Evolutionary conservation across 805 yeast genomes (phyloP).

Genomic region (Barnettozyma pratensis): DNA sequence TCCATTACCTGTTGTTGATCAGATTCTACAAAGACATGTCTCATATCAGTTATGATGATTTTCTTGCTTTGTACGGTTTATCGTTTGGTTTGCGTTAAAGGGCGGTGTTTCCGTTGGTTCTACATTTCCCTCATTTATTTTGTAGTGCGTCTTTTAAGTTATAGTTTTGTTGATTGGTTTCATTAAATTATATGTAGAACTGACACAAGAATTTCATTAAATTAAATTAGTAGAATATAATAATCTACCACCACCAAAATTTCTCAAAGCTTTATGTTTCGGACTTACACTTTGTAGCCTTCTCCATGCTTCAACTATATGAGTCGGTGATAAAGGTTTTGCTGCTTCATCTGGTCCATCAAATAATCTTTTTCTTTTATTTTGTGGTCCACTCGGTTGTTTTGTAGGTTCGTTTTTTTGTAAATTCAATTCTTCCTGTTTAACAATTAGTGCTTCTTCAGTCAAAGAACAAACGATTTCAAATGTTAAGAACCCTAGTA

Average conservation of each 20-base stretch:
- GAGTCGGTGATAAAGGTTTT: constrained; percentile 71
- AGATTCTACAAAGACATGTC: constrained; percentile 22
- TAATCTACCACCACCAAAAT: constrained; percentile 52
- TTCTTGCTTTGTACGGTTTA: not conserved
- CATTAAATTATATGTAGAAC: too few relatives aligned
- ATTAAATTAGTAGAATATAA: constrained; percentile 30
- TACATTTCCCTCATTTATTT: not conserved
- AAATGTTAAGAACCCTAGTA: constrained; percentile 89
- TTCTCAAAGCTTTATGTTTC: constrained; percentile 58
- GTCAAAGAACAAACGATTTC: constrained; percentile 95
- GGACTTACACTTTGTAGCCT: constrained; percentile 55
- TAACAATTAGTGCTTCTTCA: constrained; percentile 82
- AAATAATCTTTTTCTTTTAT: constrained; percentile 56
- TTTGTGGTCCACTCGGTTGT: constrained; percentile 33
- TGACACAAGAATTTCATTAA: constrained; percentile 10
- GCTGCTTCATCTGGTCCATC: constrained; percentile 87
- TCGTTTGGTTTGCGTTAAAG: too few relatives aligned
- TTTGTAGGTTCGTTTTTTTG: constrained; percentile 23
- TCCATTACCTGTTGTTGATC: constrained; percentile 39
- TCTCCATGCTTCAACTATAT: constrained; percentile 88
- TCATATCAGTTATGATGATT: not conserved
- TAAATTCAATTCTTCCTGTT: constrained; percentile 57
- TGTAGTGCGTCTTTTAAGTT: not conserved
- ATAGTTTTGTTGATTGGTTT: not conserved
- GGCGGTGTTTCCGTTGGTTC: not conserved